Evolutionary conservation across 2,329 filamentous ascomycete species (phyloP), one percentile per base, ranked within the genome.

Genomic region (Pseudogymnoascus sp.): DNA sequence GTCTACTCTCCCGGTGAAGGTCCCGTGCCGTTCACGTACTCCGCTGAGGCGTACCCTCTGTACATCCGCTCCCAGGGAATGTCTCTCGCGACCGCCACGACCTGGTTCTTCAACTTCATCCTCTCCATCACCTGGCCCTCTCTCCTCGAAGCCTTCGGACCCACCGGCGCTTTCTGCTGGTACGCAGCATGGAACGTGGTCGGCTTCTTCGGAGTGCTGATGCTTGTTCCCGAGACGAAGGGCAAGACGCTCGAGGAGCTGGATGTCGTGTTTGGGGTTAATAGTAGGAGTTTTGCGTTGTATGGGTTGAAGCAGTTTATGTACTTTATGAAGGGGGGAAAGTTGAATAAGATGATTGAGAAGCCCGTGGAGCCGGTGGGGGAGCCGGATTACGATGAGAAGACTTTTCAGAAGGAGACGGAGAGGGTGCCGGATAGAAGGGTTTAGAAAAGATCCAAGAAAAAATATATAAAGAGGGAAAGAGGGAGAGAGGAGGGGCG

Each of bases 1-100:
- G 79, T 82, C 7, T 83, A 83, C 72, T 81, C 79, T 0, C 84
- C 84, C 0, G 86, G 86, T 35, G 85, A 85, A 70, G 86, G 86
- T 0, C 80, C 82, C 2, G 62, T 66, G 0, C 85, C 86, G 0
- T 88, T 88, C 69, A 87, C 84, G 0, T 88, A 88, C 71, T 86
- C 83, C 0, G 85, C 86, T 19, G 86, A 88, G 71, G 85, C 84
- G 1, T 88, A 87, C 69, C 85, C 85, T 2, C 75, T 62, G 1
- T 86, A 87, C 66, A 81, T 87, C 42, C 82, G 85, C 15, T 79
- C 83, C 1, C 77, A 85, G 60, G 84, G 84, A 42, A 87, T 87
- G 84, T 82, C 82, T 1, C 75, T 86, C 0, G 80, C 81, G 0
- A 82, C 80, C 1, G 80, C 80, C 0, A 82, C 80, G 1, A 81